Evolutionary conservation across 202 grass and related monocot genomes (phyloP).

Genomic region (Schoenoplectus tabernaemontani): DNA sequence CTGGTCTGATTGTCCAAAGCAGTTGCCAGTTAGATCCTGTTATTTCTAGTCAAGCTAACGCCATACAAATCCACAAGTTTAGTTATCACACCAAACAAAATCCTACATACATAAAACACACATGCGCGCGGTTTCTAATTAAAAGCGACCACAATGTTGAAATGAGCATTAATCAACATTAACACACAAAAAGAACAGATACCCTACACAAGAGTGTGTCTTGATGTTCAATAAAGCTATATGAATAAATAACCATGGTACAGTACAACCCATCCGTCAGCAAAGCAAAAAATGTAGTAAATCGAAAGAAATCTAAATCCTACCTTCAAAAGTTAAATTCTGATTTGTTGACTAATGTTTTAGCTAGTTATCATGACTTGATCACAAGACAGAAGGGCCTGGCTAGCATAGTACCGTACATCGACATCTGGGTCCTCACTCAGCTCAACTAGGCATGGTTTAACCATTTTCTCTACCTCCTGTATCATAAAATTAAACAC

Average conservation of each 20-base stretch:
- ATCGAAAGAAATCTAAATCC: conserved; percentile 16
- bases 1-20: not conserved
- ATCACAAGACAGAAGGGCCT: conserved; percentile 72
- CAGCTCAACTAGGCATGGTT: conserved; percentile 77
- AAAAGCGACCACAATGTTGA: not conserved
- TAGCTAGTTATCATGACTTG: conserved; percentile 92
- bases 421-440: conserved; percentile 95
- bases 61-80: not conserved
- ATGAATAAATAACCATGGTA: conserved; percentile 5
- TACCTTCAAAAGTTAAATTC: not conserved
- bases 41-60: not conserved
- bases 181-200: not conserved
- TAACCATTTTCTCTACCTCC: conserved; percentile 67
- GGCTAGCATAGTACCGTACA: conserved; percentile 68
- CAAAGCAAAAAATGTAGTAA: conserved; percentile 24
- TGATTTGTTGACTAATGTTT: not conserved
- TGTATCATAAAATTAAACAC: conserved; percentile 31
- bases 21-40: not conserved
- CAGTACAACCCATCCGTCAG: conserved; percentile 5
- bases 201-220: conserved; percentile 1
- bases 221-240: conserved; percentile 10
- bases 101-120: not conserved
- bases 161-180: not conserved
- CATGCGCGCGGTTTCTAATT: not conserved
- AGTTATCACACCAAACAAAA: not conserved